Conservation (phyloP, 139 green algal genomes). For the Chlorella sp. region DNA sequence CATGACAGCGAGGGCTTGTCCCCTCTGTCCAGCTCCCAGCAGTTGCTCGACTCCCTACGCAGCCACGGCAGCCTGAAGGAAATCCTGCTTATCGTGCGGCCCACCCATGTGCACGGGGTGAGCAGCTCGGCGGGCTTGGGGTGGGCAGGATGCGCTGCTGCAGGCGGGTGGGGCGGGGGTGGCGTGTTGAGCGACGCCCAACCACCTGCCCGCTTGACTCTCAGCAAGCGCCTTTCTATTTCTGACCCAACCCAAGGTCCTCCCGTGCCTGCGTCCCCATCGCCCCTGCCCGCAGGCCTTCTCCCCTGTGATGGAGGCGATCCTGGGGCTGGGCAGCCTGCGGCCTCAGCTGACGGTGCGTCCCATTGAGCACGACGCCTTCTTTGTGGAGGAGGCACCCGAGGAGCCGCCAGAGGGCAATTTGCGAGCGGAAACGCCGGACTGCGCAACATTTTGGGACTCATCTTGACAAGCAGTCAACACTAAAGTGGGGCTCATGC, state of each 20-base stretch:
- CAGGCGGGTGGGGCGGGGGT: not conserved
- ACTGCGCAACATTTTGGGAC: no score
- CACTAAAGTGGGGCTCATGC: no score
- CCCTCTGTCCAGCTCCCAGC: not conserved
- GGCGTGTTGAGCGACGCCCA: not conserved
- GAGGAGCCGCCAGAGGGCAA: not conserved
- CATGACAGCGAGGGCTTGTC: not conserved
- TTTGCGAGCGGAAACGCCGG: no score
- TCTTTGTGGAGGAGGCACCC: constrained; percentile 21
- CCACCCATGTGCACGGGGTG: not conserved
- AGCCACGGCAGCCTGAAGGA: not conserved
- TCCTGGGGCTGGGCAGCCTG: constrained; percentile 1
- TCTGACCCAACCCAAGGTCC: not conserved
- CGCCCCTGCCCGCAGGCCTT: not conserved
- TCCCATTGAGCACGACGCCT: constrained; percentile 17
- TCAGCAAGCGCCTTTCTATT: no score
- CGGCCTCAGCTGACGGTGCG: not conserved
- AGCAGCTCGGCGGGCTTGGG: not conserved
- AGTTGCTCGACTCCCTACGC: not conserved
- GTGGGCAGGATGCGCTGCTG: not conserved
- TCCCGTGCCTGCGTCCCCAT: not conserved
- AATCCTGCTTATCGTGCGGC: constrained; percentile 3
- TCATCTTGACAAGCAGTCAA: no score
- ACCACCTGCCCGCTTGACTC: not conserved
- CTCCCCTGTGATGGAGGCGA: constrained; percentile 1